Evolutionary conservation across 352 stramenopile species (phyloP).

Genomic region (Pythium graminicola): DNA sequence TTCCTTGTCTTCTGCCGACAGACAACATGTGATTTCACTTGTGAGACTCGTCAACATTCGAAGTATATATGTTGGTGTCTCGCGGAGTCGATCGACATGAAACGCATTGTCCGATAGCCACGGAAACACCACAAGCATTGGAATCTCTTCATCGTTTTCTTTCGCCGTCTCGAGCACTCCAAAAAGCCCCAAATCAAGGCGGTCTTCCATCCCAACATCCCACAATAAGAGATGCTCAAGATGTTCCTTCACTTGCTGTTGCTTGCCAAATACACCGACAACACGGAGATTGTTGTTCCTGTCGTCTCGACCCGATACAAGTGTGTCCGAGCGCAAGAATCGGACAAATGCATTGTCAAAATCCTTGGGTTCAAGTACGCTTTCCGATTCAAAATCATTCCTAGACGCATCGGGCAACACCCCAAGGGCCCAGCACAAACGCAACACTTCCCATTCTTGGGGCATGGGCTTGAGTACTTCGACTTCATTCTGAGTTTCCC

Average conservation of each 20-base stretch:
- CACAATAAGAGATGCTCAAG: constrained; percentile 34
- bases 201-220: constrained; percentile 35
- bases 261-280: constrained; percentile 46
- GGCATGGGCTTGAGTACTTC: constrained; percentile 66
- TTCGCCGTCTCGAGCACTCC: constrained; percentile 19
- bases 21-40: constrained; percentile 41
- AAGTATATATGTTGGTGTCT: constrained; percentile 52
- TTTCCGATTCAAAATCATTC: constrained; percentile 50
- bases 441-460: constrained; percentile 60
- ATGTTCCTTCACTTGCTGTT: constrained; percentile 40
- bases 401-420: constrained; percentile 38
- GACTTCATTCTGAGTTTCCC: constrained; percentile 61
- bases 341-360: constrained; percentile 62
- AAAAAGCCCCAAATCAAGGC: constrained; percentile 61
- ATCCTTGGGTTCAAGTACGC: constrained; percentile 41
- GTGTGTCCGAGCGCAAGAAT: constrained; percentile 48
- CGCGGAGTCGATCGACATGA: constrained; percentile 15
- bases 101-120: constrained; percentile 54
- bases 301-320: no score
- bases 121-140: constrained; percentile 43
- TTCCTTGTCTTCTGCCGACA: constrained; percentile 32
- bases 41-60: constrained; percentile 56
- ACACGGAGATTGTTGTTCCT: no score
- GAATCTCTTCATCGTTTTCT: not conserved
- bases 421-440: constrained; percentile 46